These are phyloP conservation scores for Boletus tomentosulus DNA, from an alignment of 768 basidiomycete species.

Conservation along the genomic window DNA sequence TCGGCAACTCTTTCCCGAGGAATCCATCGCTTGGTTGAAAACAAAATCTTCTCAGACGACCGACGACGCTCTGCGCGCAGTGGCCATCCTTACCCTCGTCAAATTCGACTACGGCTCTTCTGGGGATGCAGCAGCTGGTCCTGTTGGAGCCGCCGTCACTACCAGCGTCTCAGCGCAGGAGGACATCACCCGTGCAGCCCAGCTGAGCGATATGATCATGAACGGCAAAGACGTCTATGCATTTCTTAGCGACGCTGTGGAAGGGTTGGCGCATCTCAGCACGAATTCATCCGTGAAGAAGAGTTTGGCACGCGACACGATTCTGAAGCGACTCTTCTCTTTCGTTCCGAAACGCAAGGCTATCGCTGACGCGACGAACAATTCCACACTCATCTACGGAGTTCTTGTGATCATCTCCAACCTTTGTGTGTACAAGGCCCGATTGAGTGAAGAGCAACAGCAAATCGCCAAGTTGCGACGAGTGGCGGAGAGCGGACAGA, in stretches of 20 bases:
- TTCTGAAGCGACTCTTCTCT: conserved; percentile 56
- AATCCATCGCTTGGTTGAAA: conserved; percentile 66
- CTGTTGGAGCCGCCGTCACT: conserved; percentile 9
- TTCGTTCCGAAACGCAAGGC: conserved; percentile 51
- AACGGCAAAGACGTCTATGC: conserved; percentile 34
- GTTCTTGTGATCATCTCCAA: conserved; percentile 73
- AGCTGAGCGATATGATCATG: conserved; percentile 56
- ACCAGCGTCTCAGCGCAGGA: conserved; percentile 10
- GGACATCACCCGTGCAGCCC: conserved; percentile 45
- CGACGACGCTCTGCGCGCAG: conserved; percentile 48
- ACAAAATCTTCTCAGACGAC: conserved; percentile 45
- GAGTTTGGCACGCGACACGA: conserved; percentile 49
- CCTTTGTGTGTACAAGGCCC: conserved; percentile 65
- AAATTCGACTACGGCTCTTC: conserved; percentile 65
- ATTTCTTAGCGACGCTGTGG: conserved; percentile 62
- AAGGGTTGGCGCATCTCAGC: conserved; percentile 84
- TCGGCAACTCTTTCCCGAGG: conserved; percentile 54
- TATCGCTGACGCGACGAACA: conserved; percentile 26
- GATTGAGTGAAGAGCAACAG: conserved; percentile 72
- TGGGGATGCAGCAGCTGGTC: conserved; percentile 35
- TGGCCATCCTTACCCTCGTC: conserved; percentile 69
- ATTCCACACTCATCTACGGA: conserved; percentile 68
- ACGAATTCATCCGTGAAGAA: conserved; percentile 61
- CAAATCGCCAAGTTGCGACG: conserved; percentile 76
- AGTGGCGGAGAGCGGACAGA: conserved; percentile 56